A percentile compares a stretch with the other conserved stretches of the same genome.
These are phyloP conservation scores for Mrakia hoshinonis DNA, from an alignment of 768 basidiomycete genomes.

Conservation along the genomic window DNA sequence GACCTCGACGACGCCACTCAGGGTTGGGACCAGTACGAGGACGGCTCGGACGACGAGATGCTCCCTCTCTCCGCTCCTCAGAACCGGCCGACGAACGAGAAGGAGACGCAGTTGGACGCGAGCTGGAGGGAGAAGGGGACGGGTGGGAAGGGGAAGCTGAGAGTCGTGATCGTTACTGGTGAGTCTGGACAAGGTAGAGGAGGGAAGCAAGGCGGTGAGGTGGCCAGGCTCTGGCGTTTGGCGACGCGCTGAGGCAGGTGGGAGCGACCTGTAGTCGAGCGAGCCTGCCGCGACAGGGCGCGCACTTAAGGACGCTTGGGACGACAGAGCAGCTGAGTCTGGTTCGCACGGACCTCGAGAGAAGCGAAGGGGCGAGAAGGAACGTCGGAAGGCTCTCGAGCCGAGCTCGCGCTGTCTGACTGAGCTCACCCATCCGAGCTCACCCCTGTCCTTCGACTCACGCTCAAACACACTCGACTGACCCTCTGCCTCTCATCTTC, in stretches of 20 bases:
- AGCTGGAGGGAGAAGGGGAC: conserved; percentile 22
- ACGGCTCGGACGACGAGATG: conserved; percentile 3
- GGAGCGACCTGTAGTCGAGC: too few species aligned
- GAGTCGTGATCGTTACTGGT: conserved; percentile 28
- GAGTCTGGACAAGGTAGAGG: not conserved
- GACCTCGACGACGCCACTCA: not conserved
- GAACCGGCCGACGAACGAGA: not conserved
- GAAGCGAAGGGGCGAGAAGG: not conserved
- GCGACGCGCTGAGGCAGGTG: not conserved
- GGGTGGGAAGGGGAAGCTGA: conserved; percentile 26
- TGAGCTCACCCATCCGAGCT: too few species aligned
- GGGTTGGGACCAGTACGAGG: not conserved
- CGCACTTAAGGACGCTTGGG: too few species aligned
- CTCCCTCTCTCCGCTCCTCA: too few species aligned
- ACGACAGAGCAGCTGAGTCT: too few species aligned
- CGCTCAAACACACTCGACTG: not conserved
- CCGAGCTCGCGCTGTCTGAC: too few species aligned
- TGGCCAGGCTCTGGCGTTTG: too few species aligned
- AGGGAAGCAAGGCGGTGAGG: not conserved
- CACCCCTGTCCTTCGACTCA: not conserved
- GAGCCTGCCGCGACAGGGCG: too few species aligned
- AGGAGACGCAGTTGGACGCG: not conserved
- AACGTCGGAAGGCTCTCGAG: not conserved
- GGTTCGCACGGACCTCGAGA: too few species aligned
- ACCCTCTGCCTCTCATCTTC: not conserved